Conservation (phyloP, 2,329 filamentous ascomycete species). For the Ceratocystis albifundus region DNA sequence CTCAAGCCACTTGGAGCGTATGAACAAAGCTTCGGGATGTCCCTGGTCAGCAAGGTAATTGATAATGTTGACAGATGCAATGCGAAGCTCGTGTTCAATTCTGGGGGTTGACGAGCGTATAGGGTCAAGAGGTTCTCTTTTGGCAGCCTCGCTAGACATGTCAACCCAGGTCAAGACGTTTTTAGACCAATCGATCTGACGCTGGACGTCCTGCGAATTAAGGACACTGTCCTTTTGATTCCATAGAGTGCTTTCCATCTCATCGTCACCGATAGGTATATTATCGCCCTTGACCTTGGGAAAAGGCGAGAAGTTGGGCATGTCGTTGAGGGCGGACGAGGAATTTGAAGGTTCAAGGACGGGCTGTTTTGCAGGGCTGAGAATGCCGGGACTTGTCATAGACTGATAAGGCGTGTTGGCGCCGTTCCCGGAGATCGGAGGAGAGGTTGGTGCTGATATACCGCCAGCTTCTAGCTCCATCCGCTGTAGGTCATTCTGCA, state of each 20-base stretch:
- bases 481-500: constrained; percentile 86
- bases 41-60: constrained; percentile 79
- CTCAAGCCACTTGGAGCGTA: constrained; percentile 92
- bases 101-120: constrained; percentile 66
- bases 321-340: constrained; percentile 30
- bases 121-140: constrained; percentile 45
- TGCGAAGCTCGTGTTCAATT: constrained; percentile 74
- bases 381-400: constrained; percentile 29
- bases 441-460: constrained; percentile 33
- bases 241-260: constrained; percentile 83
- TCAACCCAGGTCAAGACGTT: constrained; percentile 85
- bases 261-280: constrained; percentile 84
- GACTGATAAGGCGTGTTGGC: constrained; percentile 30
- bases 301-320: constrained; percentile 82
- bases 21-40: constrained; percentile 88
- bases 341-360: constrained; percentile 14
- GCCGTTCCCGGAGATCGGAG: constrained; percentile 27
- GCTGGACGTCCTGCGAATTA: constrained; percentile 86
- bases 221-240: constrained; percentile 72
- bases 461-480: constrained; percentile 66
- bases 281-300: constrained; percentile 77
- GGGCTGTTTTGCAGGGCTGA: constrained; percentile 20
- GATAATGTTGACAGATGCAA: constrained; percentile 86
- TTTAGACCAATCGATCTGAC: constrained; percentile 94
- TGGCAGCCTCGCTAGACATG: constrained; percentile 63